Evolutionary conservation across 192 early-diverging fungal species (phyloP), one percentile per base, ranked within the genome.

Genomic region (Mortierella antarctica): DNA sequence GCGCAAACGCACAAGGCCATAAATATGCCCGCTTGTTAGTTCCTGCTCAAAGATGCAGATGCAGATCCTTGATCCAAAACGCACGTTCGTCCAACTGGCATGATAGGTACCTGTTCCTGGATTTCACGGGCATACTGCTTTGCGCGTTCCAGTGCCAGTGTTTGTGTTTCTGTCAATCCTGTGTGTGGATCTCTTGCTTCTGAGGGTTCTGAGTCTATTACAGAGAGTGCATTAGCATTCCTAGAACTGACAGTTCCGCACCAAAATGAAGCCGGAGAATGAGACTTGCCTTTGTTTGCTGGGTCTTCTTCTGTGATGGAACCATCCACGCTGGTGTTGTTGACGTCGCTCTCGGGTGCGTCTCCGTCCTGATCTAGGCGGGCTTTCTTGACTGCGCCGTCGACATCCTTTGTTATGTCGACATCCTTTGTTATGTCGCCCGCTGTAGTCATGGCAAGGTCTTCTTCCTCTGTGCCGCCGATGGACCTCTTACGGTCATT

Each of bases 71-170:
- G 31, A 31, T 31, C 31, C 31, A 31, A 31, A 31, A 31, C 3
- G 31, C 31, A 31, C 31, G 31, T 31, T 31, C 31, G 31, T 31
- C 31, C 31, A 31, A 2, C 31, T 31, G 31, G 31, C n/a, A 31
- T 56, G 17, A 6, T 57, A 15, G 8, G 0, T 80, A 72, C 77
- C 70, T 80, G 58, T 42, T 80, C 77, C 51, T 80, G 77, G 18
- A 80, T 31, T 42, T 80, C 65, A 23, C 39, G 23, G 14, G 77
- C 77, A 20, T 60, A 80, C 47, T 72, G 65, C 41, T 72, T 80
- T 46, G 77, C 77, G 7, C 59, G 31, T 11, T 80, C 70, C 46
- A 80, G 60, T 7, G 77, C 70, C 40, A 17, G 20, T 45, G 63
- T 41, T 58, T 68, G 69, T 6, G 61, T 21, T n/a, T 13, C 54